A percentile compares a stretch with the other conserved stretches of the same genome.
Evolutionary conservation across 441 rosid species (phyloP).

Genomic region (Raphanus hybrid): DNA sequence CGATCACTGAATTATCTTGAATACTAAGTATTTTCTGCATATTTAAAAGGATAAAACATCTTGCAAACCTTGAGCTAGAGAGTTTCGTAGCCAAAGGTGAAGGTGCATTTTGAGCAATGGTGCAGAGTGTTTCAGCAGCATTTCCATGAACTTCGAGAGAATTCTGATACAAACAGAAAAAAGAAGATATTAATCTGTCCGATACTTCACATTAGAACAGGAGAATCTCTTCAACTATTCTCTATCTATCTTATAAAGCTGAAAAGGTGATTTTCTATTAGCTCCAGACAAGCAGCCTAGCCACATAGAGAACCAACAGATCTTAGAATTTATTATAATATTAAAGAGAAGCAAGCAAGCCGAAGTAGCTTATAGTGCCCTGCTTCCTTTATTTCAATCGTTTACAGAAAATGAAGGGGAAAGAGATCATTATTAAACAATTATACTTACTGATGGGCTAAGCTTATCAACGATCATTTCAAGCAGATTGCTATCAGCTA

Average conservation of each 20-base stretch:
- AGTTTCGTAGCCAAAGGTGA: constrained; percentile 94
- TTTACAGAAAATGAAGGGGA: constrained; percentile 5
- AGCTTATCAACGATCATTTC: constrained; percentile 97
- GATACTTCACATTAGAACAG: constrained; percentile 19
- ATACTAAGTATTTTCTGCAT: neutral
- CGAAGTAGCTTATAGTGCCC: constrained; percentile 7
- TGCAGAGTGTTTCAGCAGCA: constrained; percentile 93
- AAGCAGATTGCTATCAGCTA: constrained; percentile 89
- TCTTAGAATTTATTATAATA: constrained; percentile 4
- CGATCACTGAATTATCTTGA: constrained; percentile 22
- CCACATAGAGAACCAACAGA: constrained; percentile 20
- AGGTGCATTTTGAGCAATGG: constrained; percentile 85
- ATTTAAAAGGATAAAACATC: constrained; percentile 12
- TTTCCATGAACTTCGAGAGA: constrained; percentile 92
- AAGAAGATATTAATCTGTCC: constrained; percentile 34
- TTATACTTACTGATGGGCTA: constrained; percentile 78
- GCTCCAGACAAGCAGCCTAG: constrained; percentile 18
- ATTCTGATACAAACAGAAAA: constrained; percentile 52
- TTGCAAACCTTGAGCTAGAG: constrained; percentile 78
- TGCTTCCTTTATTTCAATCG: constrained; percentile 14
- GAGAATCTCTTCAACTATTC: constrained; percentile 11
- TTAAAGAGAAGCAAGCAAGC: constrained; percentile 5
- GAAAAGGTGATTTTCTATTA: constrained; percentile 2
- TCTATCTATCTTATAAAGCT: constrained; percentile 8
- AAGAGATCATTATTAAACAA: neutral